Conservation (phyloP, 768 basidiomycete genomes). For the Lentinula raphanica region DNA sequence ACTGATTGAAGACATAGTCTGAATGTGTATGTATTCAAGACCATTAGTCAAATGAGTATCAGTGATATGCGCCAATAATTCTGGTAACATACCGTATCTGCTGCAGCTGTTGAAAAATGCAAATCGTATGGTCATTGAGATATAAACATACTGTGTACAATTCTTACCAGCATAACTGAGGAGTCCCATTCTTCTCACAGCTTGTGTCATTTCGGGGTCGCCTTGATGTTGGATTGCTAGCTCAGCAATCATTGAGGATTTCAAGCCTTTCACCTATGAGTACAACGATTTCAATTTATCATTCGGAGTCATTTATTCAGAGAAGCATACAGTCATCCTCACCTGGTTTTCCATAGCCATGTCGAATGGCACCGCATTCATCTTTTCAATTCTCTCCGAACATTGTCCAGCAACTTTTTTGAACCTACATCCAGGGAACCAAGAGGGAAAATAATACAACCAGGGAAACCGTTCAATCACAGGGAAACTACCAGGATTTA, state of each 20-base stretch:
- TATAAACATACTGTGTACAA: neutral
- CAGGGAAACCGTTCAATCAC: neutral
- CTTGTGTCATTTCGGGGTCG: neutral
- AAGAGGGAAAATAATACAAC: neutral
- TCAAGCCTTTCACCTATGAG: neutral
- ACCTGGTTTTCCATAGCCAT: neutral
- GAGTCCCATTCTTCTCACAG: neutral
- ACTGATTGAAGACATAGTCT: slow-evolving; percentile 5
- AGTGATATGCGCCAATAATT: neutral
- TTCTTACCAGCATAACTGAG: neutral
- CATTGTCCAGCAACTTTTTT: neutral
- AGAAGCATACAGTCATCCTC: neutral
- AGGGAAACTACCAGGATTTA: neutral
- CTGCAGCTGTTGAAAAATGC: neutral
- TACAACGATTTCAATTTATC: too few relatives aligned
- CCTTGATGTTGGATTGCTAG: neutral
- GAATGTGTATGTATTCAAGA: too few relatives aligned
- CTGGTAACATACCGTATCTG: neutral
- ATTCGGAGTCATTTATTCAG: too few relatives aligned
- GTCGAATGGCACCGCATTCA: neutral
- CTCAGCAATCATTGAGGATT: neutral
- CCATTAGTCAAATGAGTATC: too few relatives aligned
- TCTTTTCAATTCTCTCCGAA: neutral
- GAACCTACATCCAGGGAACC: slow-evolving; percentile 6
- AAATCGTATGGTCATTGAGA: neutral